Evolutionary conservation across 345 rosid genomes (phyloP).

Genomic region (Brassica nigra): DNA sequence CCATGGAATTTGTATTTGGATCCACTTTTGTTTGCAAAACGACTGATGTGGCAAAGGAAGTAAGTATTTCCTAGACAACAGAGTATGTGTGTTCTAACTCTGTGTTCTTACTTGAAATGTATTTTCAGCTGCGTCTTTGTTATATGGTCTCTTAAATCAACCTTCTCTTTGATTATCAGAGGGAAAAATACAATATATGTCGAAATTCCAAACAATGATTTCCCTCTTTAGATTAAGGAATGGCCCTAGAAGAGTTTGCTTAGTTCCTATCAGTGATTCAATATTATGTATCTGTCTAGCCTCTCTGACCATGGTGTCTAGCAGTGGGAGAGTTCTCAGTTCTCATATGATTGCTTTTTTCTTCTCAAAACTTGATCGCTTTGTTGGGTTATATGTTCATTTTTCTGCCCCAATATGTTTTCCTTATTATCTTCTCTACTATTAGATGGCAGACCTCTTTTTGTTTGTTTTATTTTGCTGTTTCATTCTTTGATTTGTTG

Average conservation of each 20-base stretch:
- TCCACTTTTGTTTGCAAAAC: slow-evolving; percentile 94
- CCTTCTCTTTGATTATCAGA: neutral
- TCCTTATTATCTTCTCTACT: slow-evolving; percentile 11
- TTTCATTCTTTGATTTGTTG: slow-evolving; percentile 17
- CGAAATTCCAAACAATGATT: neutral
- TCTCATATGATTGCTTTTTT: neutral
- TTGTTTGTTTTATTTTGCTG: neutral
- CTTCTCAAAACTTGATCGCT: slow-evolving; percentile 8
- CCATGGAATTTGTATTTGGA: slow-evolving; percentile 94
- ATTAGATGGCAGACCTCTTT: neutral
- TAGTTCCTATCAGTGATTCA: neutral
- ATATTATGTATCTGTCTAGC: neutral
- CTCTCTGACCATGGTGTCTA: slow-evolving; percentile 13
- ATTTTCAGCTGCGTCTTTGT: neutral
- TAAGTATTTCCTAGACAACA: slow-evolving; percentile 36
- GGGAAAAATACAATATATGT: neutral
- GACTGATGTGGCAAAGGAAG: slow-evolving; percentile 86
- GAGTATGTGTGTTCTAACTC: slow-evolving; percentile 7
- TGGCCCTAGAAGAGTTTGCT: neutral
- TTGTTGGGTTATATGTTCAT: slow-evolving; percentile 1
- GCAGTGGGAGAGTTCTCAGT: slow-evolving; percentile 12
- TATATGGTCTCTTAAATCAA: slow-evolving; percentile 5
- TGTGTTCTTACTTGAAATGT: slow-evolving; percentile 6
- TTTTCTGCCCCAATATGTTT: neutral
- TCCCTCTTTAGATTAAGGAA: neutral